Base-by-base conservation (phyloP, 176 grass and related monocot genomes). In the Cenchrus purpureus region DNA sequence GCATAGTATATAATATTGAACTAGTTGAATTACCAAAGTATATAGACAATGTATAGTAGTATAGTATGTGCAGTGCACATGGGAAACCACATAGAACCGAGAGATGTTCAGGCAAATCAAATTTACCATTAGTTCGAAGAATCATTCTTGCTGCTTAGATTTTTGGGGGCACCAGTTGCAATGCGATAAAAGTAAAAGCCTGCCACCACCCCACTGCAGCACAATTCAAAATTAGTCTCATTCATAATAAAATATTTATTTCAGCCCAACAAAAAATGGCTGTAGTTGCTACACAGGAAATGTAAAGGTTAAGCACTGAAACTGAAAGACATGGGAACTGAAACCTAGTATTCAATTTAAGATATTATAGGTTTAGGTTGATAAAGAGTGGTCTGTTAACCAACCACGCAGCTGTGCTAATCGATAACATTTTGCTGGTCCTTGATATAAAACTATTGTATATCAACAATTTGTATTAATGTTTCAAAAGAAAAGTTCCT, bases 101-200 rank as follows among this genome's bases (percentile, higher is more conserved):
- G 55, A 82, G 1, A 81, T 76, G 15, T 60, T 51, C 61, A 50
- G 49, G 53, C 42, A 16, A 60, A 76, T 28, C 9, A 65, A 75
- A 50, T 40, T 87, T 85, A 88, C 87, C 80, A 73, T 81, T 82
- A 91, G 57, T 87, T 92, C 17, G 42, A 74, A 56, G 84, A 67
- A 79, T 66, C 72, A 66, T 54, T 80, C 77, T 86, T 52, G 12
- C 53, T 65, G 62, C 60, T 84, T 65, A 67, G 28, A 77, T 49
- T 51, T 59, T 80, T 90, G 63, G 71, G 25, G 50, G 44, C 51
- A 68, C 85, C 62, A 31, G 81, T 79, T 17, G 53, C 61, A 37
- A 92, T 80, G 69, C 79, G 82, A n/a, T 88, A 84, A 55, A 82
- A 65, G 79, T 92, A 94, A 78, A 92, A 90, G 83, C 40, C 62